Conservation (phyloP, 441 rosid species). For the Pelargonium cotyledonis region DNA sequence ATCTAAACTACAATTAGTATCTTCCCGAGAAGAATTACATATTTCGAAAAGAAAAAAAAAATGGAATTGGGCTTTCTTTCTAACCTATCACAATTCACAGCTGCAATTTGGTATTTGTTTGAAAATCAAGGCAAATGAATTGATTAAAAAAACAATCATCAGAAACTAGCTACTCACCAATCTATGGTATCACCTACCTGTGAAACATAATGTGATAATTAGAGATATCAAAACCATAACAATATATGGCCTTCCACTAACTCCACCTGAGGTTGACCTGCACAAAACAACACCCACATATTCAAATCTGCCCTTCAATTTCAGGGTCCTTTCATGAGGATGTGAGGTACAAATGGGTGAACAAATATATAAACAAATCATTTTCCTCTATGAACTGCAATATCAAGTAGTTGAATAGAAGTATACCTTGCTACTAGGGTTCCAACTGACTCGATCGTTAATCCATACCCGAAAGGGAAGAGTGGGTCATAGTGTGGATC, state of each 20-base stretch:
- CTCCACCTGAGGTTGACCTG: background rate
- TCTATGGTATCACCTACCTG: background rate
- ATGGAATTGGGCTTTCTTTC: background rate
- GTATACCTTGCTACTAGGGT: background rate
- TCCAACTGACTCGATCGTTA: conserved; percentile 22
- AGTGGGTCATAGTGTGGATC: conserved; percentile 36
- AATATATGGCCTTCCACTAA: background rate
- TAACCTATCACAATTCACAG: background rate
- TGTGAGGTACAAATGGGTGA: background rate
- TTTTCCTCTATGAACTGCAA: too few species aligned
- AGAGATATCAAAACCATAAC: background rate
- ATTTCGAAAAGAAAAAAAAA: too few species aligned
- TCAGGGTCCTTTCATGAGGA: background rate
- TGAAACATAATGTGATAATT: background rate
- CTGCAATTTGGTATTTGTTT: background rate
- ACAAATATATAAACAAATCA: too few species aligned
- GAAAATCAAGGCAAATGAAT: too few species aligned
- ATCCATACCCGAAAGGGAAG: conserved; percentile 34
- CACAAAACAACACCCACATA: background rate
- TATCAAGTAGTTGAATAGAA: background rate
- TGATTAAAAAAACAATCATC: too few species aligned
- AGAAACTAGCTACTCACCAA: too few species aligned
- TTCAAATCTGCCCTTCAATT: background rate
- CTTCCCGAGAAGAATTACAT: background rate
- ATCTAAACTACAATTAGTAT: background rate